phyloP scores from a whole-genome alignment of 345 rosid species.

The Citrus trifoliata region DNA sequence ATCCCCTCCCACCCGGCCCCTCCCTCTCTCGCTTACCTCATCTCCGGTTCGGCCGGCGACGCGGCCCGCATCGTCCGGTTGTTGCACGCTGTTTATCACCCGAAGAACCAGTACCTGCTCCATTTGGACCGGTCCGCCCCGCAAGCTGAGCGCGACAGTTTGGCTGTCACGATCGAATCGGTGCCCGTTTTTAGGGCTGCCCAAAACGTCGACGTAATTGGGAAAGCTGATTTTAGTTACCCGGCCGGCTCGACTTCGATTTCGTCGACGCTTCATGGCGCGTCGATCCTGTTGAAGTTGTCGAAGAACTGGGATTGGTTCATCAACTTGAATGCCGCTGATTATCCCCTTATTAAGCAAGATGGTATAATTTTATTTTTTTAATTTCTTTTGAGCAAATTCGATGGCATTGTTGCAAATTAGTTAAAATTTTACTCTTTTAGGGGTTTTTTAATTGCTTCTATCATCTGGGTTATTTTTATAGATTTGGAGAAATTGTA shows the following conservation, averaged over 20 bases:
- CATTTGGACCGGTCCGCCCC: constrained; percentile 74
- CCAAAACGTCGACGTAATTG: constrained; percentile 72
- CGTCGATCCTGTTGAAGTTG: constrained; percentile 71
- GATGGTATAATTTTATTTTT: constrained; percentile 53
- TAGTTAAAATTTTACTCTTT: background rate
- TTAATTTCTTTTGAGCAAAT: background rate
- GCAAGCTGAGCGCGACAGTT: constrained; percentile 60
- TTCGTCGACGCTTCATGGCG: constrained; percentile 85
- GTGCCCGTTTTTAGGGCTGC: constrained; percentile 72
- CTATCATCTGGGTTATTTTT: background rate
- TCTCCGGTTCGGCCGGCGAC: constrained; percentile 75
- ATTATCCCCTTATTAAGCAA: constrained; percentile 91
- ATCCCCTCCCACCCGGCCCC: constrained; percentile 58
- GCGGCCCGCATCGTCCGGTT: constrained; percentile 70
- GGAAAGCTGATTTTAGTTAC: constrained; percentile 80
- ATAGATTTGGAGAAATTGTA: background rate
- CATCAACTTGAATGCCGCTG: constrained; percentile 57
- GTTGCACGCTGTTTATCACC: constrained; percentile 75
- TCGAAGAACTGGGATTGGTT: constrained; percentile 89
- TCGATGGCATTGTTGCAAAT: background rate
- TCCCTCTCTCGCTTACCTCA: constrained; percentile 73
- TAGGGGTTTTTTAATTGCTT: background rate
- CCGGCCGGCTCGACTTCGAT: constrained; percentile 73
- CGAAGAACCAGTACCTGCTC: constrained; percentile 75
- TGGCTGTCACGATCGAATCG: constrained; percentile 58